Evolutionary conservation across 495 filamentous ascomycete genomes (phyloP).

Genomic region (Trichoderma erinaceum): DNA sequence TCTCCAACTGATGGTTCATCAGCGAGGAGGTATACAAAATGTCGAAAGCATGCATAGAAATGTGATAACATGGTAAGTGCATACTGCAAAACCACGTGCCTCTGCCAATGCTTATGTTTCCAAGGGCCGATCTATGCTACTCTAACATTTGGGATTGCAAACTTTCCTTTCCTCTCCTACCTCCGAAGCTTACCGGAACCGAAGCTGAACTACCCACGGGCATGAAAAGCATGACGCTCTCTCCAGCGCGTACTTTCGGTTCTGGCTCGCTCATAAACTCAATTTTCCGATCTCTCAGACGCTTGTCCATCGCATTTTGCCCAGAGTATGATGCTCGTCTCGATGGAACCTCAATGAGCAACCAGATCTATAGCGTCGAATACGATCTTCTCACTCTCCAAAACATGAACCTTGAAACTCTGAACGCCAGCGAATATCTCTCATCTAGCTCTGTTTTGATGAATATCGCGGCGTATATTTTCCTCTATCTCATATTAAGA

Average conservation of each 20-base stretch:
- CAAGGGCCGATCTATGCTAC: background rate
- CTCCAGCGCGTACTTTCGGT: background rate
- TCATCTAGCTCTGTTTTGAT: background rate
- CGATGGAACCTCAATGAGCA: background rate
- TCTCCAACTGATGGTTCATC: background rate
- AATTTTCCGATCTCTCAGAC: background rate
- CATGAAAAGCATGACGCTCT: background rate
- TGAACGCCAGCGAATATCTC: background rate
- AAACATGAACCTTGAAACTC: background rate
- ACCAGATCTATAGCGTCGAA: background rate
- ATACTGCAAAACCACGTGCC: background rate
- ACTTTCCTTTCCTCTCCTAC: background rate
- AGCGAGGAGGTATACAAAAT: background rate
- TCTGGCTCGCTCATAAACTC: background rate
- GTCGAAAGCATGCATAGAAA: background rate
- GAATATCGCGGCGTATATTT: background rate
- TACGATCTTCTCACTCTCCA: background rate
- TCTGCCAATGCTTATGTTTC: background rate
- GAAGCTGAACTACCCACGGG: background rate
- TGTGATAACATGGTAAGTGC: background rate
- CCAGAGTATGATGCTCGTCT: background rate
- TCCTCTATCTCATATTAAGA: background rate
- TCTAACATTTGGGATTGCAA: conserved; percentile 2
- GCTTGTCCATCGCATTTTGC: background rate
- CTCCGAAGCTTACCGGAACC: background rate